Conservation (phyloP, 257 asterid species). For the Orobanche coerulescens region DNA sequence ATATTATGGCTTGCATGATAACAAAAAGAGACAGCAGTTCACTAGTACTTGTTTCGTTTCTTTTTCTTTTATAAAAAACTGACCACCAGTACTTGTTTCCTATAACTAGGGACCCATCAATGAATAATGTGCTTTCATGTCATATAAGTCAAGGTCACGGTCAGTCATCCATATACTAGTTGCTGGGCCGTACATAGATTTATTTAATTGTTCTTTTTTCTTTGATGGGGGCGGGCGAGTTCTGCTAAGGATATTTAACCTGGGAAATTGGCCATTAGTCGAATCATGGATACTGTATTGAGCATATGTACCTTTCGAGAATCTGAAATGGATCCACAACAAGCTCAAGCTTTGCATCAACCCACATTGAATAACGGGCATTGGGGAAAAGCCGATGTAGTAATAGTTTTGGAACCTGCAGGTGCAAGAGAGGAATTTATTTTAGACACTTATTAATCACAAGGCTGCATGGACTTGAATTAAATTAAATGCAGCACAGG, state of each 20-base stretch:
- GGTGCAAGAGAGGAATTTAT: constrained; percentile 15
- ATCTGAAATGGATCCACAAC: constrained; percentile 84
- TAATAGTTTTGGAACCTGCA: constrained; percentile 84
- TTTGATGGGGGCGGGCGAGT: too few species aligned
- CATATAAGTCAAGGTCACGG: not conserved
- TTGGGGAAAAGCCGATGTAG: constrained; percentile 83
- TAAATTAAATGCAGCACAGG: not conserved
- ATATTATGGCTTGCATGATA: not conserved
- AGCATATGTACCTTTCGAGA: constrained; percentile 64
- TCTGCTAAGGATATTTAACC: not conserved
- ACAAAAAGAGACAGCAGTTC: not conserved
- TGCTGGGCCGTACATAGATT: not conserved
- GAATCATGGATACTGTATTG: not conserved
- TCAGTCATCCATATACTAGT: not conserved
- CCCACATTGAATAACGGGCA: constrained; percentile 82
- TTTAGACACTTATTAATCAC: not conserved
- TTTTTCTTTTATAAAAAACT: too few species aligned
- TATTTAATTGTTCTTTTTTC: not conserved
- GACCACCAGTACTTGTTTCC: too few species aligned
- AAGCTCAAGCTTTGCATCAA: constrained; percentile 91
- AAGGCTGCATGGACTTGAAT: constrained; percentile 1
- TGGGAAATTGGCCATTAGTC: not conserved
- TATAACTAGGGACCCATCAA: not conserved
- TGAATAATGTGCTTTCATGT: not conserved
- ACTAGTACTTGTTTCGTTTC: not conserved